Evolutionary conservation across 2,329 filamentous ascomycete species (phyloP), one percentile per base, ranked within the genome.

Genomic region (Thielaviopsis populi): DNA sequence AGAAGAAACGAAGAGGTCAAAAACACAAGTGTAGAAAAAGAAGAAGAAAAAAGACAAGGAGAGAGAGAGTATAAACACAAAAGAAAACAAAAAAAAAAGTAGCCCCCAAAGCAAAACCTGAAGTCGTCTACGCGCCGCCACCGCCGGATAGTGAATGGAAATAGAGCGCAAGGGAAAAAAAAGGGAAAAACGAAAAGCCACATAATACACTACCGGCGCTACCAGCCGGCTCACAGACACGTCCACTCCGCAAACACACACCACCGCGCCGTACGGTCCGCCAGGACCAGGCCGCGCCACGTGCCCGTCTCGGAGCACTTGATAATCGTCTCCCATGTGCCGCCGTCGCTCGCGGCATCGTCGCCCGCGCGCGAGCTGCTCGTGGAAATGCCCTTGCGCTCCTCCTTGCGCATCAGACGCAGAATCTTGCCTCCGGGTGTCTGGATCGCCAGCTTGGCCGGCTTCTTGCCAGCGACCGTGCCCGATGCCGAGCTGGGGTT

Each of bases 371-470:
- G 50, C 2, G 71, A 73, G 27, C 68, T 69, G 40, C 73, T 74
- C 27, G 77, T 76, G 58, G 76, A 79, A 66, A 78, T 76, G 63
- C 77, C 79, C 71, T 79, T 81, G 70, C 81, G 79, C 68, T 90
- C 87, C 69, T 85, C 88, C 77, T 92, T 92, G 69, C 88, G 80
- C 78, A 90, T 90, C 71, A 95, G 78, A 62, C 94, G 80, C 66
- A 97, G 82, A 69, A 99, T 97, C 77, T 97, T 97, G 67, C 95
- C 94, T 37, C 87, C 88, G 0, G 94, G 94, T 5, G 88, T 90
- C 75, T 99, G 94, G 64, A 99, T 92, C 0, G 94, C 94, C 63
- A 99, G 75, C 74, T 99, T 99, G 4, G 94, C 94, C 1, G 94
- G 92, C 74, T 99, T 99, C 71, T 84, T 83, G 30, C 80, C 80